A percentile compares a stretch with the other conserved stretches of the same genome.
phyloP scores from a whole-genome alignment of 257 asterid genomes.

The Apocynum venetum region DNA sequence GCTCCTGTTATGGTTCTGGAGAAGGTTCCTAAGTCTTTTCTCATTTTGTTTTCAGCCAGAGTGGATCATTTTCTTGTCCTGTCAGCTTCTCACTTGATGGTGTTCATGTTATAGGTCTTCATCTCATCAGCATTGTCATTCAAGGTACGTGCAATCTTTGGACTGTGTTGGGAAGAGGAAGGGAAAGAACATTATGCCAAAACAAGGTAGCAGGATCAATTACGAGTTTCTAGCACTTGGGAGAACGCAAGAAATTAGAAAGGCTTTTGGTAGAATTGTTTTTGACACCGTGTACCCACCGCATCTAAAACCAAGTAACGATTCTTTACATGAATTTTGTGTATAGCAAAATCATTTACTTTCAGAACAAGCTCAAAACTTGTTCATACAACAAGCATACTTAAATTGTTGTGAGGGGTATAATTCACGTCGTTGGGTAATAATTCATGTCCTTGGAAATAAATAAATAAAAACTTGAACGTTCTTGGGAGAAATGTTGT shows the following conservation, averaged over 20 bases:
- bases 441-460: too few relatives aligned
- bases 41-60: too few relatives aligned
- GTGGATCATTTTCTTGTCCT: background rate
- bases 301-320: background rate
- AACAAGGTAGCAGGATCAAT: conserved; percentile 23
- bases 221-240: conserved; percentile 26
- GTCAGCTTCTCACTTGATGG: background rate
- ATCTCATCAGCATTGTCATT: conserved; percentile 15
- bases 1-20: too few relatives aligned
- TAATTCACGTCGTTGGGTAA: too few relatives aligned
- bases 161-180: conserved; percentile 24
- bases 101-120: conserved; percentile 22
- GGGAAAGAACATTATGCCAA: conserved; percentile 15
- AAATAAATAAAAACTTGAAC: too few relatives aligned
- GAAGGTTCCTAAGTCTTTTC: too few relatives aligned
- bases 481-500: too few relatives aligned
- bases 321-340: background rate
- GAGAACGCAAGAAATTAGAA: conserved; percentile 22
- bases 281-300: conserved; percentile 23
- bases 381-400: too few relatives aligned
- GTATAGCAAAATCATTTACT: background rate
- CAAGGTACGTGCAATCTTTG: conserved; percentile 21
- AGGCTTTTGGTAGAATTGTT: conserved; percentile 24
- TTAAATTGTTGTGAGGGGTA: too few relatives aligned
- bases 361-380: too few relatives aligned